Percentiles rank a stretch among this genome's conserved stretches.
Conservation (phyloP, 192 early-diverging fungal species). For the Helicostylum pulchrum region DNA sequence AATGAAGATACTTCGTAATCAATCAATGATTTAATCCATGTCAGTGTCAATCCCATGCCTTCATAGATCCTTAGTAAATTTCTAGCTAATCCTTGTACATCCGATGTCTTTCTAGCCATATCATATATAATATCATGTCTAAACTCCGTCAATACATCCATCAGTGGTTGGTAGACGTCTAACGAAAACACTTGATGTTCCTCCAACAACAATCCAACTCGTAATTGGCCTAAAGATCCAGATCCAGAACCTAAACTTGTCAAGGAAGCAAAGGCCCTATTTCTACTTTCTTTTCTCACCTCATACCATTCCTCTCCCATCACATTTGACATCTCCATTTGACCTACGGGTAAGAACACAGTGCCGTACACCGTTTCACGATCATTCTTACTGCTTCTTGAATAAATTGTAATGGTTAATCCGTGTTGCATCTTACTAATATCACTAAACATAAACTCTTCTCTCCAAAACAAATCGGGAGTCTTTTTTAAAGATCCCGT, state of each 20-base stretch:
- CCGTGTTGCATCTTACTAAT: constrained; percentile 21
- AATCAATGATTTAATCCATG: constrained; percentile 44
- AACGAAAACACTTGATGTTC: constrained; percentile 41
- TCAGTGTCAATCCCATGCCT: constrained; percentile 31
- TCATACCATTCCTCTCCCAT: constrained; percentile 29
- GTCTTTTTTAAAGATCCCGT: constrained; percentile 39
- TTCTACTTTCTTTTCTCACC: constrained; percentile 25
- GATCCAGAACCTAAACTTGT: constrained; percentile 21
- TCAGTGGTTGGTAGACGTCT: constrained; percentile 31
- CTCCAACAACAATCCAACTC: constrained; percentile 38
- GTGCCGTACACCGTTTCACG: constrained; percentile 15
- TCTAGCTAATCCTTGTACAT: constrained; percentile 39
- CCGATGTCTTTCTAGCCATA: constrained; percentile 33
- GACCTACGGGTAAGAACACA: constrained; percentile 8
- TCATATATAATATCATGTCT: constrained; percentile 41
- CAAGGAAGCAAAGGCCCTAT: constrained; percentile 27
- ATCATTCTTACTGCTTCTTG: constrained; percentile 20
- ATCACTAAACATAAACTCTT: constrained; percentile 41
- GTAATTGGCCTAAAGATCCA: constrained; percentile 35
- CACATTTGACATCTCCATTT: constrained; percentile 2
- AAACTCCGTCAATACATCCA: constrained; percentile 43
- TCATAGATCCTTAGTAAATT: constrained; percentile 44
- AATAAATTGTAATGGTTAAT: constrained; percentile 18
- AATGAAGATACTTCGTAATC: constrained; percentile 46
- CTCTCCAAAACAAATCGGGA: constrained; percentile 40